phyloP scores from a whole-genome alignment of 225 moss, liverwort and hornwort genomes.

The Ulota crispa region DNA sequence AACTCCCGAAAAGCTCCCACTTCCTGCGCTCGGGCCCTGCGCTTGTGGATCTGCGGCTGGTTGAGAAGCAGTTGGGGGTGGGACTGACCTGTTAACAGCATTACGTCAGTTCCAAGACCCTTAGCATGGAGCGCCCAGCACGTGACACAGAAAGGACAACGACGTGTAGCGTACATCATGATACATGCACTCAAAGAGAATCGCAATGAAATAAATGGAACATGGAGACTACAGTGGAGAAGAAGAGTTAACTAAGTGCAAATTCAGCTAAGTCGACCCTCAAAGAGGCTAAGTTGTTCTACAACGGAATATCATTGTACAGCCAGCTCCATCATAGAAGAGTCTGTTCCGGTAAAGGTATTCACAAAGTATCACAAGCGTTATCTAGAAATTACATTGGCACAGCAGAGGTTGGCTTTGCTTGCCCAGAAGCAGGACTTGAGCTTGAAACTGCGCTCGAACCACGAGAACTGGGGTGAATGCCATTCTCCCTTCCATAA shows the following conservation, averaged over 20 bases:
- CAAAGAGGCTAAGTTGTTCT: not conserved
- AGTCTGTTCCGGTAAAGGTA: not conserved
- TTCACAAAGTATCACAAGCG: not conserved
- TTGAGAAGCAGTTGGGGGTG: slow-evolving; percentile 22
- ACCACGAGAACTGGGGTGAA: slow-evolving; percentile 56
- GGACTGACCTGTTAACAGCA: slow-evolving; percentile 21
- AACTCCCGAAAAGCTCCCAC: slow-evolving; percentile 29
- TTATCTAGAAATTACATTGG: slow-evolving; percentile 39
- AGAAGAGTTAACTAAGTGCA: not conserved
- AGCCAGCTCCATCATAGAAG: not conserved
- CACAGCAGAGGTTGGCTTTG: slow-evolving; percentile 39
- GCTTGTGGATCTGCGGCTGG: slow-evolving; percentile 29
- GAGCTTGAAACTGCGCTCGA: slow-evolving; percentile 48
- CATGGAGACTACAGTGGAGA: not conserved
- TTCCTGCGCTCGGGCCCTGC: slow-evolving; percentile 25
- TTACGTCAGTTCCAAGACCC: not conserved
- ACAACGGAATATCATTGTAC: not conserved
- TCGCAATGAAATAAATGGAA: not conserved
- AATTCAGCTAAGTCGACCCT: not conserved
- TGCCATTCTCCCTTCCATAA: slow-evolving; percentile 70
- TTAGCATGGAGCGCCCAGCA: not conserved
- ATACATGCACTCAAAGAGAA: not conserved
- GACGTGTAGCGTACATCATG: not conserved
- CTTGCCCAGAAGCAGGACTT: slow-evolving; percentile 37
- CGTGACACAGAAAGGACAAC: not conserved